Base-by-base conservation (phyloP, 768 basidiomycete species). In the Mycena capillaripes region DNA sequence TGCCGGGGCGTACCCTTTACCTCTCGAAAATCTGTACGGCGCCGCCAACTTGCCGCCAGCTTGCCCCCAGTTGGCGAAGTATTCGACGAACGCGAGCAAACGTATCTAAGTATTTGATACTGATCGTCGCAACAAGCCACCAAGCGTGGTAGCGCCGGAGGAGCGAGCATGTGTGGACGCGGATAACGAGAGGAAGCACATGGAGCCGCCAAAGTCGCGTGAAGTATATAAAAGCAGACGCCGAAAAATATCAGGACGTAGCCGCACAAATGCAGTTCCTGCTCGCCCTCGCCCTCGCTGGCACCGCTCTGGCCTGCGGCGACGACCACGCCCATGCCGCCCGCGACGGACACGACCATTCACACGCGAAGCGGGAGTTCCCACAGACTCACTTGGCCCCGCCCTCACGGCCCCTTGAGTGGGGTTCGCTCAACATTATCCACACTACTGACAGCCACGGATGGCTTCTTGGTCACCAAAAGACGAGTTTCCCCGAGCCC, bases 401-500 rank as follows among this genome's bases (percentile, higher is more conserved):
- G 23, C 92, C 93, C 4, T 85, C 83, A 56, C 81, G 88, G 23
- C 84, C 86, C 23, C 84, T 95, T 12, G 85, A 84, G 30, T 94
- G 93, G 93, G 86, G 89, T 21, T 90, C 93, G 73, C 83, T 94
- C 73, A 94, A 94, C 75, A 85, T 94, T 76, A 81, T 93, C 57
- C 88, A 89, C 75, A 93, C 92, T 5, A 94, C 93, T 0, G 93
- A 93, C 79, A 91, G 87, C 29, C 91, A 92, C 78, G 79, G 92
- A 30, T 93, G 92, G 92, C 84, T 97, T 4, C 86, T 96, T 42
- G 96, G 96, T 1, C 96, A 97, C 82, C 93, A 95, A 76, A 92
- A 95, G 76, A 21, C 83, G 3, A 87, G 86, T 4, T 90, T 87
- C 77, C 93, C 94, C 0, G 94, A 96, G 76, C 93, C 94, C 0